These are phyloP conservation scores for Fremontodendron californicum DNA, from an alignment of 345 rosid species.

Conservation along the genomic window DNA sequence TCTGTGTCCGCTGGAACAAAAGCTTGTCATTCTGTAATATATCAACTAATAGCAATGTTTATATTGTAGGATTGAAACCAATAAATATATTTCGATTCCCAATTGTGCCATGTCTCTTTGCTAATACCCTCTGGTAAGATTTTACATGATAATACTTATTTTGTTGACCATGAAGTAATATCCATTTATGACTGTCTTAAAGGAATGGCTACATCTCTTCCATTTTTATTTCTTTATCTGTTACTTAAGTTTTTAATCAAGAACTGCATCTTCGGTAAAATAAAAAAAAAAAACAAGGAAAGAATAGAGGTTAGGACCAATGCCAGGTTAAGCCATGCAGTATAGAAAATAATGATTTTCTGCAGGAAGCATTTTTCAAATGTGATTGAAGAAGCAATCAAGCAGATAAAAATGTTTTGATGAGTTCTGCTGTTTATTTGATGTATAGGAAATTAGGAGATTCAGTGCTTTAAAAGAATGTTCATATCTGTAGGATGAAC, in stretches of 20 bases:
- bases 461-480: not conserved
- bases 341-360: not conserved
- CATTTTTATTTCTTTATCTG: not conserved
- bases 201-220: not conserved
- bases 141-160: not conserved
- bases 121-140: not conserved
- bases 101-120: not conserved
- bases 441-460: not conserved
- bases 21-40: not conserved
- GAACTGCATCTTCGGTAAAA: not conserved
- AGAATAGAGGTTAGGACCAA: not conserved
- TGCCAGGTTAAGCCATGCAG: not conserved
- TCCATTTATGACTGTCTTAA: not conserved
- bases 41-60: not conserved
- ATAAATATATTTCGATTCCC: not conserved
- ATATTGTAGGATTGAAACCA: conserved; percentile 5
- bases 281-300: too few relatives aligned
- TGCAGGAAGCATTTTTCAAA: not conserved
- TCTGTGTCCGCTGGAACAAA: not conserved
- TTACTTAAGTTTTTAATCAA: not conserved
- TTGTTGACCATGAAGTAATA: not conserved
- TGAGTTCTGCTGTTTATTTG: not conserved
- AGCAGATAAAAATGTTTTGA: not conserved
- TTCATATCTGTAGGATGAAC: not conserved
- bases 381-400: not conserved